Evolutionary conservation across 495 filamentous ascomycete genomes (phyloP), one percentile per base, ranked within the genome.

Genomic region (Penicillium crystallinum): DNA sequence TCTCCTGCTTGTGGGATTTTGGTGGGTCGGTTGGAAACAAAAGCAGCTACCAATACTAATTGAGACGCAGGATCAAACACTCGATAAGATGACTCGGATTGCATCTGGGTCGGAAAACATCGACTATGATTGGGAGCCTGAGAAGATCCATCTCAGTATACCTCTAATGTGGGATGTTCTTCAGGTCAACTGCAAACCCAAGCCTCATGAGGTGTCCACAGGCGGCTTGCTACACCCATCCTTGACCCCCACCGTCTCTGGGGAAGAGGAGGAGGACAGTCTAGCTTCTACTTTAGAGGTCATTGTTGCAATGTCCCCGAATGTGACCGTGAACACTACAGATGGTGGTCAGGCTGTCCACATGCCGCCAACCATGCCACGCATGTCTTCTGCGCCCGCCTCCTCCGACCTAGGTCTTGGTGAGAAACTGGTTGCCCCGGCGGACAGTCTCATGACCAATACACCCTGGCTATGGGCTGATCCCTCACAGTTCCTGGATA

Each of bases 121-220:
- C 17, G 69, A 75, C 31, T 64, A 71, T 45, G 69, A 75, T 35
- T 76, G 73, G 73, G 68, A 69, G 23, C 72, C 73, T 1, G 70
- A 68, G 21, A 75, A 73, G 35, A 74, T 76, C 22, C 67, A 74
- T 56, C 69, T 76, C n/a, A 76, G 70, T 39, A 70, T 76, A 14
- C 70, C 73, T n/a, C 41, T 76, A n/a, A 76, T 76, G 73, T 76
- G 73, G 73, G 72, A 75, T 29, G 58, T 73, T 17, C 64, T 76
- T 8, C 70, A 75, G 46, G 60, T 76, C 48, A 74, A 70, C 49
- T 67, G 62, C 29, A 61, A 59, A 12, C 56, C 64, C 11, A 54
- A 57, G 9, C 46, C 51, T 9, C 64, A 62, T 15, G 58, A 64
- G 38, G 65, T 56, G n/a, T 56, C 69, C 8, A 55, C 58, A 1